Evolutionary conservation across 495 filamentous ascomycete species (phyloP).

Genomic region (Niebla homalea): DNA sequence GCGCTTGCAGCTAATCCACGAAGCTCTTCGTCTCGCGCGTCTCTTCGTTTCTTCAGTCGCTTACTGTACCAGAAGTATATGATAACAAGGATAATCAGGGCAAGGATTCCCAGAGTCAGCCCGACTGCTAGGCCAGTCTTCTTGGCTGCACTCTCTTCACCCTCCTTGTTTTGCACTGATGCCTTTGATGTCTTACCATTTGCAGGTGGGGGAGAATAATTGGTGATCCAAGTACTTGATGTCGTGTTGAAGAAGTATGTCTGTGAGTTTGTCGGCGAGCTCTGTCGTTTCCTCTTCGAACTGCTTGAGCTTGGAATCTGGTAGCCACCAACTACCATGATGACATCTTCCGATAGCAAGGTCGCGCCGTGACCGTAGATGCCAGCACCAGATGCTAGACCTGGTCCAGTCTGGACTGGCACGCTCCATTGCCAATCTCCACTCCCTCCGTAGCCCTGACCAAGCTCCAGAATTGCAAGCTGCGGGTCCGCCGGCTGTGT

Average conservation of each 20-base stretch:
- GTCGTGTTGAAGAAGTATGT: slow-evolving; percentile 68
- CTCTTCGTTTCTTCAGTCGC: slow-evolving; percentile 33
- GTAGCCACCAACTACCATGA: slow-evolving; percentile 83
- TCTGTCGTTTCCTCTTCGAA: slow-evolving; percentile 28
- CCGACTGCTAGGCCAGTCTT: slow-evolving; percentile 63
- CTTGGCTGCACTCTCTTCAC: slow-evolving; percentile 27
- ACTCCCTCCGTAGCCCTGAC: slow-evolving; percentile 51
- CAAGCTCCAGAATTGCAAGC: slow-evolving; percentile 60
- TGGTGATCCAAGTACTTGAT: slow-evolving; percentile 53
- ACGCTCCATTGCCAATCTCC: slow-evolving; percentile 64
- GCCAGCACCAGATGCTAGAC: slow-evolving; percentile 38
- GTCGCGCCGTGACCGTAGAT: slow-evolving; percentile 77
- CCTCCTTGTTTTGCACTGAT: neutral
- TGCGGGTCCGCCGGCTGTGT: slow-evolving; percentile 64
- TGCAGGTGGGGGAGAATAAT: slow-evolving; percentile 46
- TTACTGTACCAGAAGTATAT: slow-evolving; percentile 47
- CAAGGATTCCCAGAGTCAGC: slow-evolving; percentile 50
- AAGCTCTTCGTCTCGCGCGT: slow-evolving; percentile 38
- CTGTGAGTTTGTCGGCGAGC: slow-evolving; percentile 26
- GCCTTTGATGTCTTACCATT: neutral
- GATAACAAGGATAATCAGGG: slow-evolving; percentile 35
- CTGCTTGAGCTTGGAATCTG: slow-evolving; percentile 39
- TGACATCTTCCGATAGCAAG: slow-evolving; percentile 71
- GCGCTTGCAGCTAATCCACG: slow-evolving; percentile 38
- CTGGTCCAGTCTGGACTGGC: slow-evolving; percentile 32